Percentiles rank a stretch among this genome's conserved stretches.
Evolutionary conservation across 441 rosid genomes (phyloP).

Genomic region (Arabidopsis lyrata): DNA sequence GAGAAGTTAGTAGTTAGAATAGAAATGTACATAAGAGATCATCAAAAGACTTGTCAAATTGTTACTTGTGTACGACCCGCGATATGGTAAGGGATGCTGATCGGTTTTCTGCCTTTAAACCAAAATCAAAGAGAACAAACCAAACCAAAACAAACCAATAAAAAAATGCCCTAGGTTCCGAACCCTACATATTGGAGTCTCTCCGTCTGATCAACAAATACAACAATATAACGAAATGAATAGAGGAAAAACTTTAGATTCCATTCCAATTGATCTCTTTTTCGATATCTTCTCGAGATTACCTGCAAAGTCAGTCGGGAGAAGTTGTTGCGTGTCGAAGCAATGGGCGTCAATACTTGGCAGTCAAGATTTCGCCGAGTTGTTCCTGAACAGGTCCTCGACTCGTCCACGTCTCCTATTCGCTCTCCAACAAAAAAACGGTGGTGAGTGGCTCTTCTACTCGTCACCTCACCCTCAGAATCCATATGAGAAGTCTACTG

Average conservation of each 20-base stretch:
- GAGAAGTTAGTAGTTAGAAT: too few relatives aligned
- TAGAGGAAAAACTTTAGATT: background rate
- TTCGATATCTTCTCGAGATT: background rate
- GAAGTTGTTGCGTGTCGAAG: background rate
- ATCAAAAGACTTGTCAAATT: too few relatives aligned
- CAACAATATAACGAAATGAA: background rate
- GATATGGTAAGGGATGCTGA: background rate
- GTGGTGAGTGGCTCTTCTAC: background rate
- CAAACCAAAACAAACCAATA: background rate
- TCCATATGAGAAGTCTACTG: background rate
- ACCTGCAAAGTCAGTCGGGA: background rate
- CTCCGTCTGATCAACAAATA: background rate
- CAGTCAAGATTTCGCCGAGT: background rate
- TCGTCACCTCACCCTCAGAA: background rate
- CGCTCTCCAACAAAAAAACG: background rate
- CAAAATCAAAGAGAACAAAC: background rate
- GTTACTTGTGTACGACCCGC: too few relatives aligned
- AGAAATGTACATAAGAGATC: too few relatives aligned
- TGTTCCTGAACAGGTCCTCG: background rate
- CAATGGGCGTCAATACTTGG: background rate
- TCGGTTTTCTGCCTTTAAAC: background rate
- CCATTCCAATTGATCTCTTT: background rate
- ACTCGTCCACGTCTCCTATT: background rate
- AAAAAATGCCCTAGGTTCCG: background rate
- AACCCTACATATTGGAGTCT: background rate